Base-by-base conservation (phyloP, 805 yeast genomes). In the Schizosaccharomyces japonicus region DNA sequence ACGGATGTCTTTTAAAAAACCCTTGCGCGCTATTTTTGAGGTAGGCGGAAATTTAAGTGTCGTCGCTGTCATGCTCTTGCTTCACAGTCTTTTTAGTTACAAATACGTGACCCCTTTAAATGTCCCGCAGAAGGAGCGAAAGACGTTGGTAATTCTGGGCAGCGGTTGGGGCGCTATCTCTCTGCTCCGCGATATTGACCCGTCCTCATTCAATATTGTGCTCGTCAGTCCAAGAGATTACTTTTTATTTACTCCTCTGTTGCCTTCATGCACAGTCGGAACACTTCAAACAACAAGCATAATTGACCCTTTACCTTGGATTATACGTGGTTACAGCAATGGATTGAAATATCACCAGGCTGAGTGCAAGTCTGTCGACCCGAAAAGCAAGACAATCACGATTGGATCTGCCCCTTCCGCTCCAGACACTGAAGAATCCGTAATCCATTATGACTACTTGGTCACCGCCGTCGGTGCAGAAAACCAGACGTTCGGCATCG, bases 151-250 rank as follows among this genome's bases (percentile, higher is more conserved):
- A 17, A 27, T 45, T 31, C 26, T 45, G 27, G 92, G 92, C 52
- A 76, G 94, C 21, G 96, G 95, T 48, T 85, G 96, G 96, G 95
- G 94, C 51, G 74, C 94, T 10, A 78, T 85, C 48, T 76, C 94
- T 5, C 66, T 83, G 51, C 69, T 85, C 64, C 82, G 81, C 66
- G 73, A 76, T 59, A 67, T 85, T 61, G 95, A 87, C 61, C 78
- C 95, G 39, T 68, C 85, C 45, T 68, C 78, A 61, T 85, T 83
- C 66, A 82, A 87, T 60, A 94, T 85, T 47, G 75, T 82, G 45
- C 75, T 85, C 49, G 80, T 85, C 45, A 81, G 94, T 36, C 95
- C 96, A 52, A 75, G 95, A 67, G 87, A 85, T 69, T 85, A 82
- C 69, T 55, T 85, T 66, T 69, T 85, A 56, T 85, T 87, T 71